Base-by-base conservation (phyloP, 192 early-diverging fungal species). In the Helicostylum pulchrum region DNA sequence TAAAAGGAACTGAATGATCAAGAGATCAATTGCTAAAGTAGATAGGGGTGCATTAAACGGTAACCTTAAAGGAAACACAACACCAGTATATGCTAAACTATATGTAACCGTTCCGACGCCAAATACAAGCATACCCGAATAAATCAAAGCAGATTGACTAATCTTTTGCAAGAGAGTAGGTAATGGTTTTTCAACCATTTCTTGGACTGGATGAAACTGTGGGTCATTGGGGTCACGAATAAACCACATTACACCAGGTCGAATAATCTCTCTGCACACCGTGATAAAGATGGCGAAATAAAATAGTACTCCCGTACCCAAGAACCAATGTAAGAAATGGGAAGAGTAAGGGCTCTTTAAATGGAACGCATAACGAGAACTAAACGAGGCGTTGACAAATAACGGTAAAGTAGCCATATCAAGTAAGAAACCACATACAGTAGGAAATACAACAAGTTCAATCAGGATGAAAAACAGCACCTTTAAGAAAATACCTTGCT, bases 241-340 rank as follows among this genome's bases (percentile, higher is more conserved):
- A 70, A 98, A 98, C 97, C 97, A 99, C 83, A 99, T 84, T 23
- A 97, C 92, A 17, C 97, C 97, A 2, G 90, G 90, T 1, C 97
- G 87, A 31, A 97, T 85, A 17, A 95, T 80, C 45, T 89, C 83
- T 31, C 95, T 83, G 34, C 92, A 90, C 15, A 87, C 77, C 17
- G 87, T 69, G 3, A 99, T 88, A 71, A 95, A 95, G 7, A 87
- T 77, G 2, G 96, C 90, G 83, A 99, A 93, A 64, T 91, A 84
- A 60, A 93, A 93, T 94, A 98, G 95, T 68, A 97, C 95, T 17
- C 84, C 84, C 10, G 96, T 94, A 1, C 97, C 97, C 3, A 87
- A 64, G 64, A 98, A 81, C 97, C 96, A 98, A 66, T 96, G 94
- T 62, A 94, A 76, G 52, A 93, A 85, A 55, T 75, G 73, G 17